phyloP scores from a whole-genome alignment of 441 rosid species.

The Sinapis alba region DNA sequence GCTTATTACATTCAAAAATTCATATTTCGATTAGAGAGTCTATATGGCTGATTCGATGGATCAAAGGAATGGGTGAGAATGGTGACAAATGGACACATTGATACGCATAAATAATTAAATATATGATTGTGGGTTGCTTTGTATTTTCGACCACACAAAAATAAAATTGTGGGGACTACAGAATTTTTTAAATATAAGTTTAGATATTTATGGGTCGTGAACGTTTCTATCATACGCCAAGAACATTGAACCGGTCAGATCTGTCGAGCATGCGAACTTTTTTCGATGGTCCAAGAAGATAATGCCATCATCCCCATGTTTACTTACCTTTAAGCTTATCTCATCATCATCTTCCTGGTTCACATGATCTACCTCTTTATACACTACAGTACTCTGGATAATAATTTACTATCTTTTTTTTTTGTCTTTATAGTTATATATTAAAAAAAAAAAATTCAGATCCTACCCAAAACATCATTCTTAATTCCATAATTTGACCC shows the following conservation, averaged over 20 bases:
- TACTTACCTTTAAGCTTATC: constrained; percentile 15
- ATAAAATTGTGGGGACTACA: constrained; percentile 11
- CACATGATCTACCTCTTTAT: constrained; percentile 13
- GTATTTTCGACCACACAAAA: constrained; percentile 18
- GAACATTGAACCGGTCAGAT: constrained; percentile 36
- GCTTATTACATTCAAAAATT: background rate
- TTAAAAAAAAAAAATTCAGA: background rate
- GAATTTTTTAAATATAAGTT: background rate
- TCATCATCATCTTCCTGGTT: constrained; percentile 16
- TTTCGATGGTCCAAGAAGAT: background rate
- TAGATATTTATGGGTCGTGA: constrained; percentile 14
- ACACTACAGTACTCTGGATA: background rate
- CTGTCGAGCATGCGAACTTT: constrained; percentile 20
- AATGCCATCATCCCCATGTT: constrained; percentile 6
- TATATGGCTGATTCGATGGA: too few relatives aligned
- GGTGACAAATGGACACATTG: constrained; percentile 15
- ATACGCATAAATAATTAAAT: background rate
- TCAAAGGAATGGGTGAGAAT: constrained; percentile 15
- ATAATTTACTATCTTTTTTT: background rate
- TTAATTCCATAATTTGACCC: too few relatives aligned
- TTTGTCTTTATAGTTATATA: background rate
- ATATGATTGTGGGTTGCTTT: constrained; percentile 11
- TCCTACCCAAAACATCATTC: background rate
- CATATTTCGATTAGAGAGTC: background rate
- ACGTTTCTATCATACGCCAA: background rate